A percentile compares a stretch with the other conserved stretches of the same genome.
These are phyloP conservation scores for Linnemannia schmuckeri DNA, from an alignment of 192 early-diverging fungal species.

Conservation along the genomic window DNA sequence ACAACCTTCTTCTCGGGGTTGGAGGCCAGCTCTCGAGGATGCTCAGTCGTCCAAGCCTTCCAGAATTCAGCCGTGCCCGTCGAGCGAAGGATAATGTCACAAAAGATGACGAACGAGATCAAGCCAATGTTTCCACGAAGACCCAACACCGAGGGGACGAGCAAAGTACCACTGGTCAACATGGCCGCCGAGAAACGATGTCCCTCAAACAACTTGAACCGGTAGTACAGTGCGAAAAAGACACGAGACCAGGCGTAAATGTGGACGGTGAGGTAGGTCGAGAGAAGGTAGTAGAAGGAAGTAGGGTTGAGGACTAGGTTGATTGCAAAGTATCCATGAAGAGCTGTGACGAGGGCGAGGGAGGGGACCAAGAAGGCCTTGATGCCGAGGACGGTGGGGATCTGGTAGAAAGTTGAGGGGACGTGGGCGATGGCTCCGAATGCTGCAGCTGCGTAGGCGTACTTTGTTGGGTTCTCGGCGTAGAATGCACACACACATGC, in stretches of 20 bases:
- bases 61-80: slow-evolving; percentile 19
- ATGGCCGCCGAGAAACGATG: slow-evolving; percentile 53
- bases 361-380: slow-evolving; percentile 53
- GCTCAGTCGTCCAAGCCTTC: slow-evolving; percentile 50
- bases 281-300: slow-evolving; percentile 44
- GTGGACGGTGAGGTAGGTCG: slow-evolving; percentile 52
- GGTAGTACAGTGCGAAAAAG: slow-evolving; percentile 51
- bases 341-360: slow-evolving; percentile 30
- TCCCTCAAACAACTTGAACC: slow-evolving; percentile 43
- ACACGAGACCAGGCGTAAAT: slow-evolving; percentile 57
- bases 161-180: slow-evolving; percentile 51
- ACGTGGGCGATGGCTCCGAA: slow-evolving; percentile 39
- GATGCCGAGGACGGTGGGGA: slow-evolving; percentile 50
- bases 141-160: slow-evolving; percentile 44
- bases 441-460: slow-evolving; percentile 28
- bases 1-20: slow-evolving; percentile 42
- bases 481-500: slow-evolving; percentile 44
- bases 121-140: slow-evolving; percentile 37
- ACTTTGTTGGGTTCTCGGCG: slow-evolving; percentile 47
- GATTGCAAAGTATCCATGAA: slow-evolving; percentile 49
- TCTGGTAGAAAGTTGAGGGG: slow-evolving; percentile 52
- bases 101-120: slow-evolving; percentile 16
- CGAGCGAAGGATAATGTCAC: slow-evolving; percentile 28
- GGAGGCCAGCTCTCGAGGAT: slow-evolving; percentile 35
- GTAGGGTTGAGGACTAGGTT: slow-evolving; percentile 46